Base-by-base conservation (phyloP, 1,284 basidiomycete genomes). In the Garcileccinum viscosum region DNA sequence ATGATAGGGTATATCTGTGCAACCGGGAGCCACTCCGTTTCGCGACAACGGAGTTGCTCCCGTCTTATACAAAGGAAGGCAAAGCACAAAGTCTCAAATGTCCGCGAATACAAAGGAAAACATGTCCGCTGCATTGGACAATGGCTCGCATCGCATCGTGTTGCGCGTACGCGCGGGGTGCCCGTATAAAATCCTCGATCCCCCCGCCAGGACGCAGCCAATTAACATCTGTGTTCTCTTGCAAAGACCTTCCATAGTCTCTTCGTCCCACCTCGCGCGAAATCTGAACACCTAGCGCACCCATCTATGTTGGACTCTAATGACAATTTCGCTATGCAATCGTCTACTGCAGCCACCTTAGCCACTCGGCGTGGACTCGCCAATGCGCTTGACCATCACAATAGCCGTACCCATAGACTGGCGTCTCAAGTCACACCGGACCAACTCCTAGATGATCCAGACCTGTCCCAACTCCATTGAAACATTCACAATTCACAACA, bases 111-210 rank as follows among this genome's bases (percentile, higher is more conserved):
- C 73, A 76, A 73, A 71, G 66, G 60, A 40, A 30, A 53, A n/a
- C 32, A n/a, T 40, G n/a, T 32, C 33, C 44, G 44, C 17, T 70
- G 70, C 59, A 30, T 53, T 37, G 60, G 19, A 27, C n/a, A 37
- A 40, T 15, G 22, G 15, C 33, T 40, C 35, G 37, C 40, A 33
- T 58, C 24, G 33, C 24, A 24, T 53, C n/a, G 58, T 19, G 53
- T 50, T 40, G 33, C 14, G 14, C 33, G 32, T 60, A 14, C 30
- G 53, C 30, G 53, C 2, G 42, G 19, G 27, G 60, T 63, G 75
- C 64, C 70, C n/a, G 53, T 75, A 77, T 76, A 77, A 77, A 75
- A 17, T 22, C n/a, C 35, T 27, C 14, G 58, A 9, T 32, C 17
- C 19, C 27, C 15, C 32, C 42, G 53, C 42, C 30, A 15, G 62